Conservation (phyloP, 2,329 filamentous ascomycete species). For the Ophiognomonia clavigignenti-juglandacearum region DNA sequence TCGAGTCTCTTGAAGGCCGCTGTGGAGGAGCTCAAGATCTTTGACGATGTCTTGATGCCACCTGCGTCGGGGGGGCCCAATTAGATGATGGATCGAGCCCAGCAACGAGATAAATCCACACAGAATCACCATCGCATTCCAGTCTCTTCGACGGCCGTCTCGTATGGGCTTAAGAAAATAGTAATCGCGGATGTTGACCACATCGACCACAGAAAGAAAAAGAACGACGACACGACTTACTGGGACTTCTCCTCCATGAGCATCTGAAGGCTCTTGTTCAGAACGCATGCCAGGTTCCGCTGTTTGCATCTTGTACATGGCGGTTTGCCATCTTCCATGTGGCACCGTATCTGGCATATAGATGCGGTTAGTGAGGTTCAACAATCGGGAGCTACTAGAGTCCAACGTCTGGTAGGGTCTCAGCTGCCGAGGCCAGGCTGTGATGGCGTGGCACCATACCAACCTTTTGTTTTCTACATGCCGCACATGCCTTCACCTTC, state of each 20-base stretch:
- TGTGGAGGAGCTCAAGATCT: slow-evolving; percentile 20
- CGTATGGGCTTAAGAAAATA: too few species aligned
- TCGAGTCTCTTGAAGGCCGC: slow-evolving; percentile 18
- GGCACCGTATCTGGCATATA: slow-evolving; percentile 32
- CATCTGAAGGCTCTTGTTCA: slow-evolving; percentile 37
- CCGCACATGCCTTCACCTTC: slow-evolving; percentile 36
- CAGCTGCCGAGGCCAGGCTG: too few species aligned
- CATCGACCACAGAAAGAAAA: too few species aligned
- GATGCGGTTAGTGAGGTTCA: not conserved
- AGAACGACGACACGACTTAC: slow-evolving; percentile 20
- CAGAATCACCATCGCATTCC: too few species aligned
- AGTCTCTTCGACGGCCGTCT: too few species aligned
- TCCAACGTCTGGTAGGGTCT: too few species aligned
- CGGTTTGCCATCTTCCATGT: slow-evolving; percentile 35
- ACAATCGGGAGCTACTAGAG: not conserved
- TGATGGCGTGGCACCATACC: not conserved
- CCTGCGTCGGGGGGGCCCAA: too few species aligned
- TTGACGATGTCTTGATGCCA: slow-evolving; percentile 4
- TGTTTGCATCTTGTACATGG: slow-evolving; percentile 34
- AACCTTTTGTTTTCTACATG: slow-evolving; percentile 37
- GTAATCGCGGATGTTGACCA: too few species aligned
- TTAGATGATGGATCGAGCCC: too few species aligned
- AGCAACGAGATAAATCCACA: too few species aligned
- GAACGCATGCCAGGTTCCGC: slow-evolving; percentile 30
- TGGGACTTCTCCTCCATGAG: slow-evolving; percentile 36